Evolutionary conservation across 257 asterid genomes (phyloP).

Genomic region (Cruciata laevipes): DNA sequence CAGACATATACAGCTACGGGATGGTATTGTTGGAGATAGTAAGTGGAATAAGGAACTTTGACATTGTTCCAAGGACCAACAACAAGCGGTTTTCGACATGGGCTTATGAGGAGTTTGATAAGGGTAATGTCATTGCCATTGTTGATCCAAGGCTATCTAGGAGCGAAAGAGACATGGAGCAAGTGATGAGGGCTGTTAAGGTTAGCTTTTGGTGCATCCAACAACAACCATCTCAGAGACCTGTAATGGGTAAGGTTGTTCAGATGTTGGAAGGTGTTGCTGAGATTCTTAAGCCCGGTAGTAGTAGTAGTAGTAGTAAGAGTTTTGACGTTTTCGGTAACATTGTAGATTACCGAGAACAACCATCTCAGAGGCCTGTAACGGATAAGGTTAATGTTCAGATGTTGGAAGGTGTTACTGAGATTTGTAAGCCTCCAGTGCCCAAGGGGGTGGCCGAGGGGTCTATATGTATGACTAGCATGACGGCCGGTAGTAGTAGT

Average conservation of each 20-base stretch:
- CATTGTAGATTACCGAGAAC: too few relatives aligned
- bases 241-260: slow-evolving; percentile 80
- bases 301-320: too few relatives aligned
- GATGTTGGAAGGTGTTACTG: too few relatives aligned
- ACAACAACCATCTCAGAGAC: slow-evolving; percentile 89
- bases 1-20: slow-evolving; percentile 72
- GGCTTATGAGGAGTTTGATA: slow-evolving; percentile 81
- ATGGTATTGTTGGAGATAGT: slow-evolving; percentile 77
- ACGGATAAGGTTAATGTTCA: too few relatives aligned
- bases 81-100: slow-evolving; percentile 51
- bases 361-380: too few relatives aligned
- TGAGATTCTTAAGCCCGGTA: slow-evolving; percentile 46
- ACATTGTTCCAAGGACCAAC: slow-evolving; percentile 54
- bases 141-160: slow-evolving; percentile 42
- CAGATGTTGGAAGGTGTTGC: slow-evolving; percentile 81
- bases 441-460: slow-evolving; percentile 56
- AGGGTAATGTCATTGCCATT: slow-evolving; percentile 47
- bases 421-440: slow-evolving; percentile 66
- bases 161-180: slow-evolving; percentile 54
- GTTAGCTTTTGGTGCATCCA: slow-evolving; percentile 92
- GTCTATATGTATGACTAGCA: slow-evolving; percentile 37
- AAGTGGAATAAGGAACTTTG: slow-evolving; percentile 78
- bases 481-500: slow-evolving; percentile 27
- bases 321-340: too few relatives aligned
- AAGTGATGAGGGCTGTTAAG: slow-evolving; percentile 46